phyloP scores from a whole-genome alignment of 176 grass and related monocot genomes.

The Triticum timopheevii region DNA sequence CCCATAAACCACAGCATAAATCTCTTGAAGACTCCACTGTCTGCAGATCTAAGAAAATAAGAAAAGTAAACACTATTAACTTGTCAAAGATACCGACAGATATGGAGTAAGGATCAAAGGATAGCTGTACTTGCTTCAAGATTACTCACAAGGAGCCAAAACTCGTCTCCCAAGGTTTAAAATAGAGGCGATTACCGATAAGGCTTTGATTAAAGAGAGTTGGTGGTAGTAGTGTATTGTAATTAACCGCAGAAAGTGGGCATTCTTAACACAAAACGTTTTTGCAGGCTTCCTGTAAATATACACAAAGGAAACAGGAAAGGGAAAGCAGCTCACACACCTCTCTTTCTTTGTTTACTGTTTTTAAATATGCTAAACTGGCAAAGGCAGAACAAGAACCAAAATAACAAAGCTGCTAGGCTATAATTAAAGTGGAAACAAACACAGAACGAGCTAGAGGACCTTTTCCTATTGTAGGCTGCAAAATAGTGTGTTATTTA shows the following conservation, averaged over 20 bases:
- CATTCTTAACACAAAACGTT: conserved; percentile 14
- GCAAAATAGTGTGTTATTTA: conserved; percentile 15
- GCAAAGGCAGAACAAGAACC: conserved; percentile 38
- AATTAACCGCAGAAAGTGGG: conserved; percentile 12
- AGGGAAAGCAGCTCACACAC: conserved; percentile 24
- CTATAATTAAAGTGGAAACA: conserved; percentile 49
- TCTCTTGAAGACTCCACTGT: neutral
- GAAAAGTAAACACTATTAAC: neutral
- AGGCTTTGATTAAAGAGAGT: conserved; percentile 47
- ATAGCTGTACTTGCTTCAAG: conserved; percentile 21
- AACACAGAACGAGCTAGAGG: conserved; percentile 33
- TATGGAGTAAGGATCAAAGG: conserved; percentile 11
- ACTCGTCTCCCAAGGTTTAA: conserved; percentile 34
- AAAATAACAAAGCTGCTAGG: conserved; percentile 48
- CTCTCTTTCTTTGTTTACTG: conserved; percentile 27
- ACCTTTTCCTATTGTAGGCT: conserved; percentile 31
- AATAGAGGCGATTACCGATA: conserved; percentile 41
- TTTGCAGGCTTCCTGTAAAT: conserved; percentile 33
- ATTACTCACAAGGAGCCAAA: conserved; percentile 42
- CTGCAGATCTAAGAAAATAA: neutral
- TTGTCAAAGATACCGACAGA: conserved; percentile 3
- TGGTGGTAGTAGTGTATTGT: conserved; percentile 31
- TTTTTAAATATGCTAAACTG: conserved; percentile 42
- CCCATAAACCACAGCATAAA: neutral
- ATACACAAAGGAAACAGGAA: conserved; percentile 43